Percentiles rank a stretch among this genome's conserved stretches.
Evolutionary conservation across 2,329 filamentous ascomycete species (phyloP).

Genomic region (Plenodomus tracheiphilus): DNA sequence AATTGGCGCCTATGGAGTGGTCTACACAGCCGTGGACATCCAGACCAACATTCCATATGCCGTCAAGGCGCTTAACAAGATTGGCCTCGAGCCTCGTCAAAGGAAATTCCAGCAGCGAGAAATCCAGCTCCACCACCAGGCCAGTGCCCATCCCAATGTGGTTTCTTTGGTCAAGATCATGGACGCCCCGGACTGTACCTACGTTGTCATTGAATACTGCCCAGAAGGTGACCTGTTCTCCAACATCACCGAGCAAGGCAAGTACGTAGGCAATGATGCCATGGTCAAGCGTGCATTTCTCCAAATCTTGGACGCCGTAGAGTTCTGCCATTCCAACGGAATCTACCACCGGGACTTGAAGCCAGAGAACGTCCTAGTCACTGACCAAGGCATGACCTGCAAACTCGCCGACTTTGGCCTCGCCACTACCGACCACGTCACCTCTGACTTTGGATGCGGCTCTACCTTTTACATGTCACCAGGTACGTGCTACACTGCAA

Average conservation of each 20-base stretch:
- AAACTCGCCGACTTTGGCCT: slow-evolving; percentile 98
- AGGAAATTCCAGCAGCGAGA: slow-evolving; percentile 89
- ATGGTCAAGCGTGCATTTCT: slow-evolving; percentile 87
- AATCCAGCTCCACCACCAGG: slow-evolving; percentile 87
- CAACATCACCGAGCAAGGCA: slow-evolving; percentile 94
- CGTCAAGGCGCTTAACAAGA: slow-evolving; percentile 95
- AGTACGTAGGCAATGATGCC: slow-evolving; percentile 89
- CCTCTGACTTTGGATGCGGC: slow-evolving; percentile 94
- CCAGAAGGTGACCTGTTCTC: slow-evolving; percentile 95
- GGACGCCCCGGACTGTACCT: slow-evolving; percentile 89
- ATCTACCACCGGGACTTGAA: slow-evolving; percentile 98
- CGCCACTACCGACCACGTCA: slow-evolving; percentile 79
- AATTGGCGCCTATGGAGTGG: slow-evolving; percentile 93
- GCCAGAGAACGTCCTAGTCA: slow-evolving; percentile 96
- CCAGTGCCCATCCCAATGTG: slow-evolving; percentile 87
- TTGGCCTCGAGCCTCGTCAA: slow-evolving; percentile 85
- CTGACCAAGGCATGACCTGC: slow-evolving; percentile 83
- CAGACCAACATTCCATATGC: slow-evolving; percentile 82
- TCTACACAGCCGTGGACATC: slow-evolving; percentile 86
- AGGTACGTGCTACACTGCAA: slow-evolving; percentile 61
- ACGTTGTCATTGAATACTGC: slow-evolving; percentile 95
- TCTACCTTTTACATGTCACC: slow-evolving; percentile 99
- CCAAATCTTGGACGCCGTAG: slow-evolving; percentile 94
- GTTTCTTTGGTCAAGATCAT: slow-evolving; percentile 93
- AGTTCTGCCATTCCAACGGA: slow-evolving; percentile 88